Evolutionary conservation across 805 yeast genomes (phyloP).

Genomic region (Kazachstania kunashirensis): DNA sequence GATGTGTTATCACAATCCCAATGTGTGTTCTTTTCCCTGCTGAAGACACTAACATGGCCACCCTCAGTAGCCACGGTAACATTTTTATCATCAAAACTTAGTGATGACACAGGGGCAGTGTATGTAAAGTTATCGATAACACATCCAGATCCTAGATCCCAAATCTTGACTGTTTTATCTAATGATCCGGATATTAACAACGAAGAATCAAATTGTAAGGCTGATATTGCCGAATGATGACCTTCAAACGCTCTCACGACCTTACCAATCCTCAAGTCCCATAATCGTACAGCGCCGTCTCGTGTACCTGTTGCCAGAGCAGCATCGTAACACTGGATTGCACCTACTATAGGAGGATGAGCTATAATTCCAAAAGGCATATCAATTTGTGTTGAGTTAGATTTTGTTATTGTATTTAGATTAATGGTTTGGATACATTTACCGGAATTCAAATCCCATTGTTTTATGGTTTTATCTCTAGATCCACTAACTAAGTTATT

Average conservation of each 20-base stretch:
- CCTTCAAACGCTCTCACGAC: constrained; percentile 53
- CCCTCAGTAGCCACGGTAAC: constrained; percentile 48
- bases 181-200: constrained; percentile 53
- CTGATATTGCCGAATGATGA: constrained; percentile 58
- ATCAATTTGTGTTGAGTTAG: constrained; percentile 7
- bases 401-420: constrained; percentile 29
- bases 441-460: constrained; percentile 64
- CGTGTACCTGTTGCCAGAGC: constrained; percentile 72
- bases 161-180: constrained; percentile 53
- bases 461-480: constrained; percentile 58
- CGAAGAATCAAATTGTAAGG: constrained; percentile 55
- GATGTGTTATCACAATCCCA: constrained; percentile 42
- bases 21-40: constrained; percentile 44
- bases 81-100: constrained; percentile 49
- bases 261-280: constrained; percentile 69
- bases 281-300: constrained; percentile 62
- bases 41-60: constrained; percentile 41
- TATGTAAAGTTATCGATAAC: constrained; percentile 52
- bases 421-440: constrained; percentile 62
- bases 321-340: constrained; percentile 61
- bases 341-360: constrained; percentile 43
- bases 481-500: constrained; percentile 55
- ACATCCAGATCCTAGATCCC: constrained; percentile 65
- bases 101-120: constrained; percentile 42
- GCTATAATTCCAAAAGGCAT: not conserved